These are phyloP conservation scores for Monilinia fructicola DNA, from an alignment of 2,329 filamentous ascomycete genomes.

Conservation along the genomic window DNA sequence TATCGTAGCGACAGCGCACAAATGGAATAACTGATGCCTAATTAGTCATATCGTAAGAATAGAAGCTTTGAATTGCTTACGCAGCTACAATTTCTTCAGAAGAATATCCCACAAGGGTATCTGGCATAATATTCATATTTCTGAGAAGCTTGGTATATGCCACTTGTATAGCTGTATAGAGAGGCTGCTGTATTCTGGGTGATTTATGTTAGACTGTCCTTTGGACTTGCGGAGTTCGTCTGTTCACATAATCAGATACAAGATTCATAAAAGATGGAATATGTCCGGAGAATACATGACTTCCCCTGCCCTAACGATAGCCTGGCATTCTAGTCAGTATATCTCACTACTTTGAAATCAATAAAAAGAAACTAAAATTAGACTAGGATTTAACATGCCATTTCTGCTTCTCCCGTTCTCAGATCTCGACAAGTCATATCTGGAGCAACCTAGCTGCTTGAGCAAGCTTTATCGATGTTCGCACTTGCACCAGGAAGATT, in stretches of 20 bases:
- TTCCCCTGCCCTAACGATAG: conserved; percentile 47
- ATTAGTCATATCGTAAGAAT: not conserved
- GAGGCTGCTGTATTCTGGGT: conserved; percentile 24
- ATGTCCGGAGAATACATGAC: conserved; percentile 57
- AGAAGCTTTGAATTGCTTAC: conserved; percentile 8
- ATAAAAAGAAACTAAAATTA: conserved; percentile 51
- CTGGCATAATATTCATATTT: conserved; percentile 26
- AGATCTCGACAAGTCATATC: conserved; percentile 54
- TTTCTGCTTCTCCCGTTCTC: conserved; percentile 39
- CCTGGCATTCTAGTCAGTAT: conserved; percentile 48
- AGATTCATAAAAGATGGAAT: not conserved
- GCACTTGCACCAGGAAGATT: conserved; percentile 52
- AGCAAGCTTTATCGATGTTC: conserved; percentile 59
- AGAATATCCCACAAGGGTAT: conserved; percentile 36
- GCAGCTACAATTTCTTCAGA: conserved; percentile 42
- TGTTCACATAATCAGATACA: not conserved
- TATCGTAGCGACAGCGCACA: conserved; percentile 29
- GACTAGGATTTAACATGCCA: too few species aligned
- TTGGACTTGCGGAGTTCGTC: conserved; percentile 27
- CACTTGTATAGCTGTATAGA: conserved; percentile 34
- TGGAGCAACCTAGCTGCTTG: conserved; percentile 53
- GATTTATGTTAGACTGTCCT: conserved; percentile 26
- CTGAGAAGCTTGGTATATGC: conserved; percentile 32
- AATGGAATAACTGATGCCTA: conserved; percentile 31
- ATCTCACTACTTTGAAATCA: conserved; percentile 2